Base-by-base conservation (phyloP, 2,329 filamentous ascomycete species). In the Lasiodiplodia citricola region DNA sequence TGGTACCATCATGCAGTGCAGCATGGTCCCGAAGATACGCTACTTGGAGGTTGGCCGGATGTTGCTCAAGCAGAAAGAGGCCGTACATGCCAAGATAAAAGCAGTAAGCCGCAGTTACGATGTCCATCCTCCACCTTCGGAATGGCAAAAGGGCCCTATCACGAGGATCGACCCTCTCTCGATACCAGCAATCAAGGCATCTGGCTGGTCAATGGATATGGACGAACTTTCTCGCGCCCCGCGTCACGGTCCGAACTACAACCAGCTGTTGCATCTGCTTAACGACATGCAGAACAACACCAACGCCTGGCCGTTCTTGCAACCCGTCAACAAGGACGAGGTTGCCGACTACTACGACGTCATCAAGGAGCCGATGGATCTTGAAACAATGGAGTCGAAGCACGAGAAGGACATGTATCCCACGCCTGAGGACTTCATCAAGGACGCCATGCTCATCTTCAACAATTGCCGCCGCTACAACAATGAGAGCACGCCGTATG, bases 281-380 rank as follows among this genome's bases (percentile, higher is more conserved):
- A 97, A 96, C 80, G 93, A 97, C 76, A 88, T 98, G 80, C 94
- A 98, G 79, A 98, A 97, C 78, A 94, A 97, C 81, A 90, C 90
- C 73, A 91, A 92, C 8, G 92, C 94, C 0, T 99, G 96, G 96
- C 96, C 96, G 0, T 99, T 99, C 84, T 87, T 96, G 38, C 88
- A 93, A 31, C 95, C 96, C 0, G 96, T 99, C 73, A 97, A 96
- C 78, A 90, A 91, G 73, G 96, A 99, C 75, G 96, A 98, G 73
- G 96, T 99, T 0, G 90, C 93, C n/a, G 96, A 99, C 79, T 99
- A 99, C 82, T 98, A 98, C 83, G 93, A 97, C 70, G 94, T 98
- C 70, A 99, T 99, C 84, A 94, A 94, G 77, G 92, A 97, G 79
- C 96, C 96, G 44, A 99, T 99, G 96, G 96, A 97, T 77, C 85